Evolutionary conservation across 2,329 filamentous ascomycete genomes (phyloP), one percentile per base, ranked within the genome.

Genomic region (Amylocarpus encephaloides): DNA sequence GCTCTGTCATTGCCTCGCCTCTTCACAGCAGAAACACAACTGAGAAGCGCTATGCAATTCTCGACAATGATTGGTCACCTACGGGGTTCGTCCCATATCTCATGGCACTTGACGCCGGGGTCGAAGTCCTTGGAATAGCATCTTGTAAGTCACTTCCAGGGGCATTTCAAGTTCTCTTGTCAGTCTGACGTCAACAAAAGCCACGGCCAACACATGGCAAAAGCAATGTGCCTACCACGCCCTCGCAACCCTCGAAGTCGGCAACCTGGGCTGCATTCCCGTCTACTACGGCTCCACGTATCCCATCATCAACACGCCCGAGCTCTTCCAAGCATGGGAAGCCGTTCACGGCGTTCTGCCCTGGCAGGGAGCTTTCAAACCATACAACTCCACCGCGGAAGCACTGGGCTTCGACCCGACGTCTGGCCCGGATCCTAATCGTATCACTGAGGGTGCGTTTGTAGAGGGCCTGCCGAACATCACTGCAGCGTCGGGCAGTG

Each of bases 11-110:
- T 6, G 41, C 48, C 19, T 45, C 41, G 10, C 34, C 48, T 9
- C 12, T 40, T 45, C 18, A 34, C 26, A 36, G 39, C n/a, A 47
- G 44, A 33, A 45, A 45, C 15, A 44, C 33, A 6, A 41, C 47
- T 29, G 50, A 53, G 18, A 51, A 53, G 15, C 39, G 56, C 50
- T 59, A 71, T 57, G 64, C 65, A 26, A 71, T 75, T 53, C 56
- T 75, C 43, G 70, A 76, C 58, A 74, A 74, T 54, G 72, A 76
- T 60, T 75, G 71, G 71, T 64, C 62, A 35, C 59, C 69, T 1
- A 63, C 64, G 1, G 68, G 66, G 5, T 73, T 72, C 58, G 68
- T 73, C 13, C 68, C 71, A 0, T 72, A 68, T 54, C 63, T 76
- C 3, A 59, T 74, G 48, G 70, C 72, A 11, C 59, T 75, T 2